These are phyloP conservation scores for Gamarada debralockiae DNA, from an alignment of 495 filamentous ascomycete genomes.

Conservation along the genomic window DNA sequence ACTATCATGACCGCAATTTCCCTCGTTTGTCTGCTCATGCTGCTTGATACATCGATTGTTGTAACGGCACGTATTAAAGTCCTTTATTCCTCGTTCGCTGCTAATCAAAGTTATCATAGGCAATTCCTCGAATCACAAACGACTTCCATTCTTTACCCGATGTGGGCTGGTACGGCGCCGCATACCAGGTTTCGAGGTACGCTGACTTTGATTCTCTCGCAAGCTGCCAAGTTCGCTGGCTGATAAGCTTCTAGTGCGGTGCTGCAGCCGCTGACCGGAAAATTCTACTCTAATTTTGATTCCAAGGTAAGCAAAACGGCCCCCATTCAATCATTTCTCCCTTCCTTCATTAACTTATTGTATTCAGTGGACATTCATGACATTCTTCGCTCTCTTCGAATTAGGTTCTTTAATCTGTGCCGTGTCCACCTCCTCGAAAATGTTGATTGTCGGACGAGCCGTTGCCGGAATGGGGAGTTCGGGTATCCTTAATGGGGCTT, in stretches of 20 bases:
- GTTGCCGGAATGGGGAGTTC: conserved; percentile 47
- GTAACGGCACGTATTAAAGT: conserved; percentile 23
- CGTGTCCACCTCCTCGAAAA: conserved; percentile 40
- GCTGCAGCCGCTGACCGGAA: conserved; percentile 42
- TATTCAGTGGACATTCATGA: conserved; percentile 36
- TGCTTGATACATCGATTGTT: conserved; percentile 47
- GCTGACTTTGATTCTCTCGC: conserved; percentile 18
- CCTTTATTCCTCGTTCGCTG: background rate
- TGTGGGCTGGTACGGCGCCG: conserved; percentile 50
- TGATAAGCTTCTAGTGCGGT: conserved; percentile 26
- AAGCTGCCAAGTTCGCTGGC: background rate
- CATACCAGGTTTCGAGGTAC: conserved; percentile 38
- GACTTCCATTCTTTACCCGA: conserved; percentile 35
- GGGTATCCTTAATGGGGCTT: conserved; percentile 45
- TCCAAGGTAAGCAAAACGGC: conserved; percentile 30
- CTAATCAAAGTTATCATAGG: conserved; percentile 11
- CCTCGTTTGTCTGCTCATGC: conserved; percentile 39
- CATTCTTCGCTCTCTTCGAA: conserved; percentile 42
- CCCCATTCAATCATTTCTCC: background rate
- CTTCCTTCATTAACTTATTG: background rate
- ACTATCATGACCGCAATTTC: conserved; percentile 25
- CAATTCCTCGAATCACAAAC: conserved; percentile 38
- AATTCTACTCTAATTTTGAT: conserved; percentile 39
- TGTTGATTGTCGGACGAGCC: conserved; percentile 50
- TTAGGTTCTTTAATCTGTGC: conserved; percentile 51